Conservation (phyloP, 2,329 filamentous ascomycete genomes). For the Aspergillus felis region DNA sequence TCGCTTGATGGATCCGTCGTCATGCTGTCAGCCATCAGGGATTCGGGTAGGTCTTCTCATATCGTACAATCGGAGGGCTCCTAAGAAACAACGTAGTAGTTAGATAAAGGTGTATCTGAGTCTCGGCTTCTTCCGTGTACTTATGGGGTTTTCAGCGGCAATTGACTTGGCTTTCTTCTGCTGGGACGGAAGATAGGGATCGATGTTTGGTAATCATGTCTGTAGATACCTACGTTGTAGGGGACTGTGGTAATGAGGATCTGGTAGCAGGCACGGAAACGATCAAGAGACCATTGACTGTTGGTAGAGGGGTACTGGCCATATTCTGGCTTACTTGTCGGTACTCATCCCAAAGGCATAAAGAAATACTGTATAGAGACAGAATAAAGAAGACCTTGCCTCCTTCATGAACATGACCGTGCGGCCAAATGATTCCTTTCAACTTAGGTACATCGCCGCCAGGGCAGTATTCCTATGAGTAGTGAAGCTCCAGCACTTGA, state of each 20-base stretch:
- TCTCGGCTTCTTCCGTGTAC: neutral
- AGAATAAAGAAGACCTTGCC: neutral
- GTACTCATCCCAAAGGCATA: neutral
- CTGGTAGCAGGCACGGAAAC: neutral
- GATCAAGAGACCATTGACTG: neutral
- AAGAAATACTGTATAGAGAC: neutral
- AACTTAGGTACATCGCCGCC: neutral
- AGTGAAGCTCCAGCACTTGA: neutral
- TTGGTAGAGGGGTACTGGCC: too few relatives aligned
- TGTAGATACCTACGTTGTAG: neutral
- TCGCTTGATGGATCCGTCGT: neutral
- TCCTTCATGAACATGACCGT: neutral
- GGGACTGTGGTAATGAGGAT: neutral
- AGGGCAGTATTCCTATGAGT: neutral
- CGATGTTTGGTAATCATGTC: neutral
- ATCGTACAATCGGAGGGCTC: neutral
- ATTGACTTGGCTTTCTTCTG: neutral
- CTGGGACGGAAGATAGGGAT: neutral
- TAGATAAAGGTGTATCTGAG: neutral
- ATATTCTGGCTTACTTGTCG: neutral
- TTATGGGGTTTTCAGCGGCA: neutral
- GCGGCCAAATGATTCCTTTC: neutral
- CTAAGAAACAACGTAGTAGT: neutral
- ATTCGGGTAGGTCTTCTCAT: neutral
- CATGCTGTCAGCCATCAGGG: neutral